Conservation (phyloP, 2,329 filamentous ascomycete species). For the Ampelomyces quisqualis region DNA sequence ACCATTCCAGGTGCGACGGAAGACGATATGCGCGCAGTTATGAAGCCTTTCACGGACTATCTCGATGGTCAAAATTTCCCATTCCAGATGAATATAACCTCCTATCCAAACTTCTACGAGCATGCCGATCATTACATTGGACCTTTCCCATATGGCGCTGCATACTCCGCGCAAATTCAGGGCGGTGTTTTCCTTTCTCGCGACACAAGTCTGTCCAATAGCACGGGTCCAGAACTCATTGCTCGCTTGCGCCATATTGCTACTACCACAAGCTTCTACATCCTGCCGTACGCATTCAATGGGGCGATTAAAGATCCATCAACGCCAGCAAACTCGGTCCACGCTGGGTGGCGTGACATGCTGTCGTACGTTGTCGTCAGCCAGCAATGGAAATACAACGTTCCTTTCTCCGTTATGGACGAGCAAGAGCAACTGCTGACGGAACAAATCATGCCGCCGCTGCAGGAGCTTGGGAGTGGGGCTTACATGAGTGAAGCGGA, state of each 20-base stretch:
- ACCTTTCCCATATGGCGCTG: conserved; percentile 15
- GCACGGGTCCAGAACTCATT: not conserved
- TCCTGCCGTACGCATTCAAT: conserved; percentile 3
- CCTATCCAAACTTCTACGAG: conserved; percentile 1
- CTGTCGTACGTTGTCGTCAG: conserved; percentile 6
- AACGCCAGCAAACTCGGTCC: conserved; percentile 12
- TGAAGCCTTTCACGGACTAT: conserved; percentile 1
- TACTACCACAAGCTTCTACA: conserved; percentile 3
- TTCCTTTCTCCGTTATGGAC: conserved; percentile 16
- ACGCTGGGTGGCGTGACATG: conserved; percentile 18
- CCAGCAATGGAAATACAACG: conserved; percentile 5
- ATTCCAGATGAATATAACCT: conserved; percentile 5
- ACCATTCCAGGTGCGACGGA: conserved; percentile 11
- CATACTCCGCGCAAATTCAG: conserved; percentile 7
- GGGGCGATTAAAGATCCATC: not conserved
- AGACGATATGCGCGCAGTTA: conserved; percentile 1
- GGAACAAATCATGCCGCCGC: conserved; percentile 25
- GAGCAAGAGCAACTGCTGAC: conserved; percentile 15
- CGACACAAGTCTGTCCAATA: not conserved
- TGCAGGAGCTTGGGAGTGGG: conserved; percentile 23
- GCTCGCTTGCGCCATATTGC: not conserved
- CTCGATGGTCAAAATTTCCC: not conserved
- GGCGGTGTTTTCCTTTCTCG: conserved; percentile 11
- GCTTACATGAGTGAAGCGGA: conserved; percentile 37
- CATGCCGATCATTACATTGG: conserved; percentile 12